Percentiles rank a stretch among this genome's conserved stretches.
phyloP scores from a whole-genome alignment of 208 protist species.

The Acanthamoeba royreba region DNA sequence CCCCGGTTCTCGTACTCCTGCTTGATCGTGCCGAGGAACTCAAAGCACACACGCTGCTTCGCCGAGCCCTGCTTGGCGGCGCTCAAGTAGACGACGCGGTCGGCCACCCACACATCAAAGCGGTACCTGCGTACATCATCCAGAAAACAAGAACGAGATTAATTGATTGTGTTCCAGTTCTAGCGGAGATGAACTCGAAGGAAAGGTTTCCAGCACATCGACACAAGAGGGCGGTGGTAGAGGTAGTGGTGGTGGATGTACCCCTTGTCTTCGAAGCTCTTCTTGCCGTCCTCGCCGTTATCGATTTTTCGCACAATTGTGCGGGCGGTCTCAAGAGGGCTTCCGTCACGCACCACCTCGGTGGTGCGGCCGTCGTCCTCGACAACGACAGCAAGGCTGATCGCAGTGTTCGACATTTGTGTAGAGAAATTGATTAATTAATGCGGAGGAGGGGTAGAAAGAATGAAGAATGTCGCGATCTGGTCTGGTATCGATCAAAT shows the following conservation, averaged over 20 bases:
- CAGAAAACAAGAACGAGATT: background rate
- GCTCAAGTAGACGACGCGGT: background rate
- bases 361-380: background rate
- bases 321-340: background rate
- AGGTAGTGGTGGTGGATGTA: background rate
- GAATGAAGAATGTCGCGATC: no score
- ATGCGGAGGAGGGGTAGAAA: no score
- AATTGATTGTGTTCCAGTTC: no score
- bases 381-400: background rate
- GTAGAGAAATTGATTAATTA: no score
- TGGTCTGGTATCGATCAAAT: no score
- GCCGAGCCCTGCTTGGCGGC: background rate
- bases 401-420: background rate
- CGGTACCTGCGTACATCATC: background rate
- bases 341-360: constrained; percentile 5
- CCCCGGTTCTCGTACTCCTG: background rate
- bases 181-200: no score
- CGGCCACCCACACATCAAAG: background rate
- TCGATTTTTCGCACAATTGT: constrained; percentile 15
- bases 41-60: background rate
- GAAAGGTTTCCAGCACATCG: no score
- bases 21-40: background rate
- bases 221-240: background rate
- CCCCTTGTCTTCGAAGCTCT: constrained; percentile 18
- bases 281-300: background rate